Evolutionary conservation across 352 stramenopile species (phyloP), one percentile per base, ranked within the genome.

Genomic region (Globisporangium paroecandrum): DNA sequence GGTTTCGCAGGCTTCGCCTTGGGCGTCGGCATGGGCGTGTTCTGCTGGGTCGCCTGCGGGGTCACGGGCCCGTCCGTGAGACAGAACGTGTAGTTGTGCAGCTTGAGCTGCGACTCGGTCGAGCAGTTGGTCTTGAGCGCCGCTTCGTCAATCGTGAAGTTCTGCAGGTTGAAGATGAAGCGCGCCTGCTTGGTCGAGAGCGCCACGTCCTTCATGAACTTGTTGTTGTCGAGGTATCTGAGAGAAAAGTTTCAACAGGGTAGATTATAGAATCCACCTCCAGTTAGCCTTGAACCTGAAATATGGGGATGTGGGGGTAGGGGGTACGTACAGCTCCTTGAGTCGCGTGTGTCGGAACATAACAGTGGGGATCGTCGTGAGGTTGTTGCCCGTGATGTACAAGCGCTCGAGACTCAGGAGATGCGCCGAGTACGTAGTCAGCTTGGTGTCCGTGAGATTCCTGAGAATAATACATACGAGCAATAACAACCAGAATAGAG

Each of bases 111-210:
- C 25, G 57, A 38, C 34, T n/a, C 57, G 13, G 29, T 36, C n/a
- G 32, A 38, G 34, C 57, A 62, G n/a, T 51, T 18, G 13, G 57
- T 62, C n/a, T 49, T 38, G 9, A 62, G 34, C 29, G 32, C 29
- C 20, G 4, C 38, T 1, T n/a, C 20, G 9, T 62, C 57, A 22
- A 62, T 62, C 32, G 57, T 34, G 57, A 62, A 62, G 32, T 51
- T 51, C 32, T 62, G 9, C 5, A 62, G 57, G 20, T 62, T 62
- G 34, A 51, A 62, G 57, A 62, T 32, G 57, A 62, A 62, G 2
- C 29, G 34, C 32, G 57, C 57, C 24, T 62, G 57, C 10, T 62
- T 41, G n/a, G 27, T 62, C 32, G 57, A 27, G 32, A 62, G 29
- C 57, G 57, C 46, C 1, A 62, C 27, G 34, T 62, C 29, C 20